Percentiles rank a stretch among this genome's conserved stretches.
Conservation (phyloP, 768 basidiomycete species). For the Collybia sordida region DNA sequence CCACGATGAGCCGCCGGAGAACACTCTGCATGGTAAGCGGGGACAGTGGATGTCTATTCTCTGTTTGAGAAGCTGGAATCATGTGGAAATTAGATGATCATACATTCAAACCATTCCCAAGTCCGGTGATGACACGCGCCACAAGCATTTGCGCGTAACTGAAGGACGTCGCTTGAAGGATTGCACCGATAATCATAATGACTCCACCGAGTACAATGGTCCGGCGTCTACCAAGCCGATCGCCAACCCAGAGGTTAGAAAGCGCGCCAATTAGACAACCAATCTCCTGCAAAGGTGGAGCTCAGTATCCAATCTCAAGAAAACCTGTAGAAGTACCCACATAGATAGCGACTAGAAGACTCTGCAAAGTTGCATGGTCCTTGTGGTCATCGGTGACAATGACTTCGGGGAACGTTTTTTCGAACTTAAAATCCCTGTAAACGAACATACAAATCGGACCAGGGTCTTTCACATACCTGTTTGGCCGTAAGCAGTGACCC, state of each 20-base stretch:
- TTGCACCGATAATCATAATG: conserved; percentile 63
- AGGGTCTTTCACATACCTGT: conserved; percentile 31
- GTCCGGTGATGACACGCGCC: conserved; percentile 57
- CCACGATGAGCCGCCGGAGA: conserved; percentile 59
- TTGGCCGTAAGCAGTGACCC: conserved; percentile 59
- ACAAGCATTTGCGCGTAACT: conserved; percentile 62
- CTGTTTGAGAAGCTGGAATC: background rate
- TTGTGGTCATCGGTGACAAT: conserved; percentile 34
- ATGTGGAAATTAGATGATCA: conserved; percentile 13
- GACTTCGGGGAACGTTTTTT: conserved; percentile 56
- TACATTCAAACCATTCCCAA: conserved; percentile 67
- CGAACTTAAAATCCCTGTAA: conserved; percentile 39
- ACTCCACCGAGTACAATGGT: conserved; percentile 58
- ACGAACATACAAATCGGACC: background rate
- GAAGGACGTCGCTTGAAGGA: conserved; percentile 56
- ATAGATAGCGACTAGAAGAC: conserved; percentile 60
- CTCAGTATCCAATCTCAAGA: background rate
- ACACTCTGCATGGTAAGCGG: conserved; percentile 66
- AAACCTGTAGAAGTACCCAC: conserved; percentile 27
- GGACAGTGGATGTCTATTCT: conserved; percentile 60
- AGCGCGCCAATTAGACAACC: conserved; percentile 66
- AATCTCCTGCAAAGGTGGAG: conserved; percentile 42
- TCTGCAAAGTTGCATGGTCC: conserved; percentile 56
- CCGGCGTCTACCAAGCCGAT: conserved; percentile 55
- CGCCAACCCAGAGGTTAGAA: conserved; percentile 60